Conservation (phyloP, 169 alveolate genomes). For the Amoebophrya sp. region DNA sequence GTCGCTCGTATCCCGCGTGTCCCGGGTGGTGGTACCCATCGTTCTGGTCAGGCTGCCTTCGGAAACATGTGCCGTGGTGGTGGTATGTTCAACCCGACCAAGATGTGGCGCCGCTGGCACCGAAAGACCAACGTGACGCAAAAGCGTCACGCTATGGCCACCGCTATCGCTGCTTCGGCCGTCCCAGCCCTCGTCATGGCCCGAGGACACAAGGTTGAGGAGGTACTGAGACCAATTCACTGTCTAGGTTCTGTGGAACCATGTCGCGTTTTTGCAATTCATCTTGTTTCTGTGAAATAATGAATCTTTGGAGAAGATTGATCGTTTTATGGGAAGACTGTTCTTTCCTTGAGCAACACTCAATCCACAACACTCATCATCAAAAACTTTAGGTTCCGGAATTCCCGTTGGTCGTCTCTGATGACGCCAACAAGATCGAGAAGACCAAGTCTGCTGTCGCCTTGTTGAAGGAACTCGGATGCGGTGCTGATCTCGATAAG, state of each 20-base stretch:
- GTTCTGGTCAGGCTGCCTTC: slow-evolving; percentile 96
- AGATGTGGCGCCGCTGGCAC: slow-evolving; percentile 96
- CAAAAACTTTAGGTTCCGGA: slow-evolving; percentile 60
- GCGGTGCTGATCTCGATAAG: slow-evolving; percentile 76
- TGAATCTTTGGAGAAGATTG: too few species aligned
- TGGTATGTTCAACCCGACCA: slow-evolving; percentile 96
- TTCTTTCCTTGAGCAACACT: too few species aligned
- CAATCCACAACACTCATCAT: neutral
- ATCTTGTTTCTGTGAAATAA: too few species aligned
- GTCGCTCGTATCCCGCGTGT: slow-evolving; percentile 98
- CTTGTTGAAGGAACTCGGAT: slow-evolving; percentile 75
- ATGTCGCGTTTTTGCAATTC: too few species aligned
- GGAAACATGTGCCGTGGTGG: slow-evolving; percentile 98
- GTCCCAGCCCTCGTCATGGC: slow-evolving; percentile 94
- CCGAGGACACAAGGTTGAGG: slow-evolving; percentile 93
- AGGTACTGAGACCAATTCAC: slow-evolving; percentile 54
- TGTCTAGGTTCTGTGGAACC: too few species aligned
- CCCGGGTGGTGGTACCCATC: slow-evolving; percentile 97
- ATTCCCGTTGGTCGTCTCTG: slow-evolving; percentile 90
- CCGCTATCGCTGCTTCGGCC: slow-evolving; percentile 96
- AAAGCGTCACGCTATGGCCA: slow-evolving; percentile 95
- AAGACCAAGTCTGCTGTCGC: slow-evolving; percentile 84
- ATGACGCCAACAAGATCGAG: slow-evolving; percentile 64
- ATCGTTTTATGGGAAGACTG: too few species aligned
- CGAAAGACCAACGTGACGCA: slow-evolving; percentile 88